Conservation (phyloP, 805 yeast genomes). For the Wickerhamomyces bovis region DNA sequence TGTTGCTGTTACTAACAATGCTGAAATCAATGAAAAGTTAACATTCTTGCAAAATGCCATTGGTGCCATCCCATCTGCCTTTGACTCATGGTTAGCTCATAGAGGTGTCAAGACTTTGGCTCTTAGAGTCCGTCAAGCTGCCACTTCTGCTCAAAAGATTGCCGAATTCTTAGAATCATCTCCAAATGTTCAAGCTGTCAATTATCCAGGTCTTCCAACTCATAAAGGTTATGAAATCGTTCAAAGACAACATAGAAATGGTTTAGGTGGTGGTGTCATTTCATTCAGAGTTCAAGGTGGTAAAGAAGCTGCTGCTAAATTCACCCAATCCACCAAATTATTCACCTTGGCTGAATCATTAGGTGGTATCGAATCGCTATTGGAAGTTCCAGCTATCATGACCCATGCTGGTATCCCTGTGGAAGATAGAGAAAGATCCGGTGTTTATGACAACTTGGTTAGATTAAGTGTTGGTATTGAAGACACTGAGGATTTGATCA, state of each 20-base stretch:
- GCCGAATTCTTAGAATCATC: conserved; percentile 55
- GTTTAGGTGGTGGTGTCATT: conserved; percentile 88
- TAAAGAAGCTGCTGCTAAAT: conserved; percentile 64
- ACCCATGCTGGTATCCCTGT: conserved; percentile 88
- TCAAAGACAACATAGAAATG: conserved; percentile 69
- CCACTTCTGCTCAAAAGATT: conserved; percentile 57
- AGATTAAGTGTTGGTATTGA: conserved; percentile 86
- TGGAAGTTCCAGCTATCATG: conserved; percentile 88
- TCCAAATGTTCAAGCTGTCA: conserved; percentile 55
- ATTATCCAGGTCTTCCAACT: conserved; percentile 76
- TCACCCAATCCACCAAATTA: conserved; percentile 66
- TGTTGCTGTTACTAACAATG: conserved; percentile 64
- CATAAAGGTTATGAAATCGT: conserved; percentile 63
- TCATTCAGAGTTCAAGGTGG: conserved; percentile 85
- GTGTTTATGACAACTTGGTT: conserved; percentile 76
- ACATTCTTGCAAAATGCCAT: conserved; percentile 81
- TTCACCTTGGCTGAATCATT: conserved; percentile 86
- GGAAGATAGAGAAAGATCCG: conserved; percentile 69
- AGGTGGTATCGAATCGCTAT: conserved; percentile 82
- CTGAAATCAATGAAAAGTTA: conserved; percentile 52
- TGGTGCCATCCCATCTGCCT: conserved; percentile 87
- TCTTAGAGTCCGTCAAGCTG: conserved; percentile 67
- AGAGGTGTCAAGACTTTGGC: conserved; percentile 86
- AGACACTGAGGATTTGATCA: conserved; percentile 69
- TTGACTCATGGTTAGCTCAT: conserved; percentile 90